Evolutionary conservation across 225 moss, liverwort and hornwort species (phyloP).

Genomic region (Takakia lepidozioides): DNA sequence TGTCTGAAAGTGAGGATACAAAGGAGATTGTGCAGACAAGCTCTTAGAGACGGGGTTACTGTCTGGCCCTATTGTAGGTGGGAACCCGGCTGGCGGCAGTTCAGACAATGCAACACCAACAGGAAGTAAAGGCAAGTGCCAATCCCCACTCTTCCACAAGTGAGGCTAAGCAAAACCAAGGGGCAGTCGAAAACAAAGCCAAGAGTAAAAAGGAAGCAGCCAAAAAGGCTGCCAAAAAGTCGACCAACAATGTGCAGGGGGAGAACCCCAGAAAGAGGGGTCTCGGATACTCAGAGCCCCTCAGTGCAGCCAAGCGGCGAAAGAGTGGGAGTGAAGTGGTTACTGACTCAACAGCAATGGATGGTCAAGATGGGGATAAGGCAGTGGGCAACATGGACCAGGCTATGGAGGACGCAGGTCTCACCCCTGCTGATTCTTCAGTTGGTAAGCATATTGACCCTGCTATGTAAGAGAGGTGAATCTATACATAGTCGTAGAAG

Average conservation of each 20-base stretch:
- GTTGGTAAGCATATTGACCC: too few species aligned
- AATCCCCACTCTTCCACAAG: constrained; percentile 11
- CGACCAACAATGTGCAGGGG: constrained; percentile 15
- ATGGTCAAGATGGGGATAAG: constrained; percentile 14
- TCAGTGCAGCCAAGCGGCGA: constrained; percentile 47
- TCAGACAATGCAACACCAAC: constrained; percentile 59
- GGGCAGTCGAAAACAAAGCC: constrained; percentile 18
- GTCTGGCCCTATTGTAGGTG: constrained; percentile 30
- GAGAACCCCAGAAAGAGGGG: constrained; percentile 57
- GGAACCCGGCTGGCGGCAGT: constrained; percentile 74
- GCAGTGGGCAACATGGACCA: constrained; percentile 15
- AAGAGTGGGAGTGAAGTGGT: constrained; percentile 24
- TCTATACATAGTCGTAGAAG: too few species aligned
- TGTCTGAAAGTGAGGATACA: too few species aligned
- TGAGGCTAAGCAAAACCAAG: constrained; percentile 25
- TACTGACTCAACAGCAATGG: constrained; percentile 12
- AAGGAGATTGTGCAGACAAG: not conserved
- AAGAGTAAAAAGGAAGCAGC: constrained; percentile 22
- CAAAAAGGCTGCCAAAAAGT: constrained; percentile 7
- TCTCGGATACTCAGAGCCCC: constrained; percentile 46
- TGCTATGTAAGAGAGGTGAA: too few species aligned
- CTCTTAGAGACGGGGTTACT: not conserved
- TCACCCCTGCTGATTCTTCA: not conserved
- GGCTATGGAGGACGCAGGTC: constrained; percentile 29
- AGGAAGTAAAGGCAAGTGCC: constrained; percentile 34